Evolutionary conservation across 2,329 filamentous ascomycete genomes (phyloP).

Genomic region (Penicillium brevicompactum): DNA sequence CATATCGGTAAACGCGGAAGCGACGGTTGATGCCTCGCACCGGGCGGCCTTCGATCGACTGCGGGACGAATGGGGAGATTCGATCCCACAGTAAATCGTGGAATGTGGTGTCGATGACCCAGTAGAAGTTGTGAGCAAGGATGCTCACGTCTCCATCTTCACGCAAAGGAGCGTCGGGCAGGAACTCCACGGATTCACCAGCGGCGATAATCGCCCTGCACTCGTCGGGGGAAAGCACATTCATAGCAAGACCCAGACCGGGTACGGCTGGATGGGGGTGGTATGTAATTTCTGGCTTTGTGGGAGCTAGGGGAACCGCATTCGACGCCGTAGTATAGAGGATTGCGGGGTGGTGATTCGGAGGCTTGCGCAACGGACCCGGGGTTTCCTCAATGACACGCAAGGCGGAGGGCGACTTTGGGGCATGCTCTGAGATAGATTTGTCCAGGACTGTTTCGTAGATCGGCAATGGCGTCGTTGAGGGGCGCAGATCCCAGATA

Average conservation of each 20-base stretch:
- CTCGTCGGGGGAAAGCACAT: conserved; percentile 63
- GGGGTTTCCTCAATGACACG: conserved; percentile 64
- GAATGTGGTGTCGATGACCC: conserved; percentile 66
- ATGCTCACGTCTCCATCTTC: conserved; percentile 67
- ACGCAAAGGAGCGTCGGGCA: conserved; percentile 68
- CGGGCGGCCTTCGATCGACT: conserved; percentile 55
- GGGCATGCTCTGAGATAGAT: conserved; percentile 51
- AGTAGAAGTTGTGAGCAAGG: conserved; percentile 73
- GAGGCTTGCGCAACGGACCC: conserved; percentile 64
- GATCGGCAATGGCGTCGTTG: conserved; percentile 46
- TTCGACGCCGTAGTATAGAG: conserved; percentile 64
- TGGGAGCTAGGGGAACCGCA: conserved; percentile 54
- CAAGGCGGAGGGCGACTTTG: conserved; percentile 40
- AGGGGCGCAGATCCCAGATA: conserved; percentile 62
- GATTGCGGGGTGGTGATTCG: conserved; percentile 68
- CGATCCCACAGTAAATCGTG: conserved; percentile 65
- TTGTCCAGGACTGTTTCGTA: conserved; percentile 63
- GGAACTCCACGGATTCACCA: conserved; percentile 65
- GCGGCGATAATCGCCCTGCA: conserved; percentile 68
- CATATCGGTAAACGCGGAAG: conserved; percentile 72
- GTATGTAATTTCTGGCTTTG: conserved; percentile 52
- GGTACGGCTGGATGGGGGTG: conserved; percentile 65
- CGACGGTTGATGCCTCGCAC: conserved; percentile 68
- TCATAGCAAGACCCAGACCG: conserved; percentile 60
- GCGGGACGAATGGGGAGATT: conserved; percentile 61